Conservation (phyloP, 176 grass and related monocot genomes). For the Microstegium vimineum region DNA sequence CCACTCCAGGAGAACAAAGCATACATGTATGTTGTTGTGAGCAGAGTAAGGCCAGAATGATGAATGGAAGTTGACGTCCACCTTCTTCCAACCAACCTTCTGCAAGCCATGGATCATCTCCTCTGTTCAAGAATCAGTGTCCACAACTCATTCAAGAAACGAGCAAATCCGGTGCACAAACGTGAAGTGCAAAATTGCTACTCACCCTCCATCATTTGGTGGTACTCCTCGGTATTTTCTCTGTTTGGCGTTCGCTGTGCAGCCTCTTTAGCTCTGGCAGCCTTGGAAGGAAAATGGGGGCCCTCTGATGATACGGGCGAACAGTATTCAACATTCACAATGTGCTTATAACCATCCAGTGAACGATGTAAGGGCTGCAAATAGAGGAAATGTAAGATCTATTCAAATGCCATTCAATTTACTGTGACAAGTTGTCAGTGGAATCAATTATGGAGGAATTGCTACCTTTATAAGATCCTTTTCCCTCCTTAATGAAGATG, state of each 20-base stretch:
- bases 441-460: neutral
- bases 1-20: neutral
- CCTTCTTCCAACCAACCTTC: constrained; percentile 90
- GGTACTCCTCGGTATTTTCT: constrained; percentile 62
- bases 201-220: constrained; percentile 76
- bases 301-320: constrained; percentile 39
- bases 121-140: constrained; percentile 39
- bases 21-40: constrained; percentile 87
- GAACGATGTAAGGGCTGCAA: constrained; percentile 53
- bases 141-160: neutral
- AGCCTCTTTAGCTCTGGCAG: constrained; percentile 63
- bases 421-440: neutral
- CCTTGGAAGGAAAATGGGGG: constrained; percentile 68
- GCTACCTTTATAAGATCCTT: constrained; percentile 60
- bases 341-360: constrained; percentile 69
- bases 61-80: constrained; percentile 77
- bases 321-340: constrained; percentile 72
- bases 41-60: constrained; percentile 76
- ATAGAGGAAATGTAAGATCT: neutral
- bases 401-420: neutral
- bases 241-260: constrained; percentile 50
- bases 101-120: constrained; percentile 82
- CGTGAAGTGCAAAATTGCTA: neutral
- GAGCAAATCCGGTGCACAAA: neutral
- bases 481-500: constrained; percentile 89